Evolutionary conservation across 345 rosid species (phyloP), one percentile per base, ranked within the genome.

Genomic region (Mangifera indica): DNA sequence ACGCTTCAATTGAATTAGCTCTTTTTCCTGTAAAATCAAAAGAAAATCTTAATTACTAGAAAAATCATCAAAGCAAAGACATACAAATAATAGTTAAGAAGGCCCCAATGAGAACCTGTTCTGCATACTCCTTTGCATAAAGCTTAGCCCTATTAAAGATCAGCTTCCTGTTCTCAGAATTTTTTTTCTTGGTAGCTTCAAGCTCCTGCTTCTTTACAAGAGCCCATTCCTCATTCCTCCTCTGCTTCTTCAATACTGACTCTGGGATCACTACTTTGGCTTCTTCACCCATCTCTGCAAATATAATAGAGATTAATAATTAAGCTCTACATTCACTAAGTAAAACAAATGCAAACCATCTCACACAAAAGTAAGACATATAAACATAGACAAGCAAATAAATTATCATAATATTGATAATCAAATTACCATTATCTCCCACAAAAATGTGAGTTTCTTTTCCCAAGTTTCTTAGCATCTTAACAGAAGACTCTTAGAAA

Each of bases 181-280:
- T 77, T 73, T 85, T 81, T 78, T 82, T 71, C 78, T 85, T 83
- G 10, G 74, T 45, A 3, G 84, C 74, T 63, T 75, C 83, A 15
- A 80, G 58, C 72, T 77, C 89, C 61, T 78, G 78, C 61, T 73
- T 87, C 74, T 84, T 85, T 1, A 83, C 84, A 61, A 84, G 63
- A 26, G 85, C 89, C 90, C 96, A 90, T 24, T 88, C 89, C 67
- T 80, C 90, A 25, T 76, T 75, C 49, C 84, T 85, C 88, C 88
- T 92, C 77, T 74, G 75, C 89, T 90, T 92, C 87, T 88, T 87
- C 81, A 88, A 71, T 29, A 87, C 88, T 0, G 91, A 84, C 83
- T 90, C 96, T 0, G 93, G 96, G 21, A 88, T 55, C 8, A 80
- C 76, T 26, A 34, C 76, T 81, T 85, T 86, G 58, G 72, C 83